Evolutionary conservation across 805 yeast species (phyloP), one percentile per base, ranked within the genome.

Genomic region (Cyberlindnera misumaiensis): DNA sequence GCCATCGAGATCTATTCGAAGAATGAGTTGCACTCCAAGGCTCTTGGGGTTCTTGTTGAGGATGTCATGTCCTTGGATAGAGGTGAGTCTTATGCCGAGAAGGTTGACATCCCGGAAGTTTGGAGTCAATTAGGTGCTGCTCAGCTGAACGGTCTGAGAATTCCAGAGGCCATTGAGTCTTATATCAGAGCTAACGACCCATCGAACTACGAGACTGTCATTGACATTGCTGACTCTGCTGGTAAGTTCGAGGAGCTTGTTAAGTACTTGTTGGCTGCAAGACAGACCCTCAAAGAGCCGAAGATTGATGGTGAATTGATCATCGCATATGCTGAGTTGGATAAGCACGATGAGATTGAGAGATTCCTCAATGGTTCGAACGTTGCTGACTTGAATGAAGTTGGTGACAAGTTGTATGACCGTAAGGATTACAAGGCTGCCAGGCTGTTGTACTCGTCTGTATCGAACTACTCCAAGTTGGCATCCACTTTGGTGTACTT

Each of bases 61-160:
- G 93, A 93, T 55, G 71, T 93, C 49, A 74, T 90, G 83, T 86
- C 96, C 4, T 76, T 93, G 42, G 98, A 93, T 63, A 81, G 97
- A 60, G 98, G 95, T 57, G 90, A 83, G 55, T 77, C 79, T 41
- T 93, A 85, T 57, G 97, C 95, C 47, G 97, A 89, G 56, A 85
- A 85, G 64, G 70, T 86, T 47, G 89, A 89, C 55, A 70, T 75
- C 26, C 77, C 95, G 10, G 95, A 83, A 51, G 71, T 90, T 48
- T 93, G 97, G 97, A 82, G 85, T 54, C 94, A 87, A 62, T 74
- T 93, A 41, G 99, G 97, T 73, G 77, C 80, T 59, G 97, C 98
- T 41, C 97, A 93, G 67, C 73, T 93, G 56, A 86, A 87, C 53
- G 98, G 97, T 36, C 72, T 89, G 56, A 78, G 97, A 53, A 77